Evolutionary conservation across 768 basidiomycete species (phyloP).

Genomic region (Russula emetica): DNA sequence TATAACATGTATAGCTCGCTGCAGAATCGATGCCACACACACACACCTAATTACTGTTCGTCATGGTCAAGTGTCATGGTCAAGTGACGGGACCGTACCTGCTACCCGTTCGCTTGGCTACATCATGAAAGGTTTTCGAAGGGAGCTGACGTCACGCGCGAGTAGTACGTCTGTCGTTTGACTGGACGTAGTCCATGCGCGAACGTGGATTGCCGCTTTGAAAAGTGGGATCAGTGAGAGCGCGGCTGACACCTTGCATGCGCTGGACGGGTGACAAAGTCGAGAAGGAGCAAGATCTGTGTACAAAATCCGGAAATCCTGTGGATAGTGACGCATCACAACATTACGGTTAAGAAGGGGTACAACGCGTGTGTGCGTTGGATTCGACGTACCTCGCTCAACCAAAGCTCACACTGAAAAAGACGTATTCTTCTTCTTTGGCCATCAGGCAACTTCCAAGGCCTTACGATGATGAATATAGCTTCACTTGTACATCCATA

Average conservation of each 20-base stretch:
- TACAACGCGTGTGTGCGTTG: background rate
- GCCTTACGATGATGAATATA: no score
- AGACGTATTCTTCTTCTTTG: no score
- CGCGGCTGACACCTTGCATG: background rate
- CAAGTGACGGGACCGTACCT: background rate
- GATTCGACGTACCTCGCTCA: no score
- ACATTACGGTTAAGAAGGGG: background rate
- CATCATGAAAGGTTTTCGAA: background rate
- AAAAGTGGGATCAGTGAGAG: no score
- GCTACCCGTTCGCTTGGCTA: background rate
- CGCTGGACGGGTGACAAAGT: background rate
- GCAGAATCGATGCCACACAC: background rate
- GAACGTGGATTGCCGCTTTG: background rate
- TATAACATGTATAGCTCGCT: background rate
- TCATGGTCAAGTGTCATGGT: background rate
- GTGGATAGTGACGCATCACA: background rate
- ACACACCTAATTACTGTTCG: background rate
- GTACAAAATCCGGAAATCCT: background rate
- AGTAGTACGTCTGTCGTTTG: background rate
- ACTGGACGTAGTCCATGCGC: background rate
- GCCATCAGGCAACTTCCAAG: no score
- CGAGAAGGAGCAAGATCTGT: background rate
- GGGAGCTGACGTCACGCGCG: background rate
- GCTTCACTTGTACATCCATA: no score
- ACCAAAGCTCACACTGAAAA: no score